These are phyloP conservation scores for Podaxis sp. DNA, from an alignment of 768 basidiomycete species.

Conservation along the genomic window DNA sequence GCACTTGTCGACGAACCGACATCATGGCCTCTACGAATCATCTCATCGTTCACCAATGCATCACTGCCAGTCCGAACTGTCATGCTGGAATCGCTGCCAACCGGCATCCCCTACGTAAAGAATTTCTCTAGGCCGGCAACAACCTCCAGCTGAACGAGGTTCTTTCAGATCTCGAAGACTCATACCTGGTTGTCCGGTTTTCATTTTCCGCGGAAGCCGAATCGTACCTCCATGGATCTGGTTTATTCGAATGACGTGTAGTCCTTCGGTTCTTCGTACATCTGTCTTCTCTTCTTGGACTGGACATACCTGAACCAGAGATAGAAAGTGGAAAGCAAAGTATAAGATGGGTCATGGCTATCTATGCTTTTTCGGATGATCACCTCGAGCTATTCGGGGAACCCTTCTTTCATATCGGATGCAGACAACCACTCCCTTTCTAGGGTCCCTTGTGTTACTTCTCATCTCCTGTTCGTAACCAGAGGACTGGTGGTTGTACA, in stretches of 20 bases:
- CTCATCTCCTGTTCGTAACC: background rate
- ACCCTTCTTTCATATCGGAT: too few species aligned
- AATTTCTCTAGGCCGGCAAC: background rate
- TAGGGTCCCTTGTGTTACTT: background rate
- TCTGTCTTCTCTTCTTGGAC: conserved; percentile 4
- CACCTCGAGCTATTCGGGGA: too few species aligned
- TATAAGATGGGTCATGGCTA: background rate
- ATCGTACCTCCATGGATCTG: conserved; percentile 7
- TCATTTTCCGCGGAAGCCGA: conserved; percentile 11
- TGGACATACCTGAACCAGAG: conserved; percentile 1
- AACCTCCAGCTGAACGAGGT: background rate
- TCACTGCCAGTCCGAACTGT: background rate
- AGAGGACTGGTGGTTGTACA: background rate
- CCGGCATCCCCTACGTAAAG: conserved; percentile 9
- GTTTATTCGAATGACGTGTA: background rate
- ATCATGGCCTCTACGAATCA: background rate
- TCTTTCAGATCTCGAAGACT: background rate
- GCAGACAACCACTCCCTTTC: too few species aligned
- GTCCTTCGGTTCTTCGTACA: background rate
- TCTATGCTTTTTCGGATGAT: too few species aligned
- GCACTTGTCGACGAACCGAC: background rate
- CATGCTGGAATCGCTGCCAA: background rate
- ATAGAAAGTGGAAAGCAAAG: background rate
- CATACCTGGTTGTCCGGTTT: background rate
- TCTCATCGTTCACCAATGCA: background rate